Evolutionary conservation across 805 yeast species (phyloP).

Genomic region (Zygosaccharomyces pseudorouxii): DNA sequence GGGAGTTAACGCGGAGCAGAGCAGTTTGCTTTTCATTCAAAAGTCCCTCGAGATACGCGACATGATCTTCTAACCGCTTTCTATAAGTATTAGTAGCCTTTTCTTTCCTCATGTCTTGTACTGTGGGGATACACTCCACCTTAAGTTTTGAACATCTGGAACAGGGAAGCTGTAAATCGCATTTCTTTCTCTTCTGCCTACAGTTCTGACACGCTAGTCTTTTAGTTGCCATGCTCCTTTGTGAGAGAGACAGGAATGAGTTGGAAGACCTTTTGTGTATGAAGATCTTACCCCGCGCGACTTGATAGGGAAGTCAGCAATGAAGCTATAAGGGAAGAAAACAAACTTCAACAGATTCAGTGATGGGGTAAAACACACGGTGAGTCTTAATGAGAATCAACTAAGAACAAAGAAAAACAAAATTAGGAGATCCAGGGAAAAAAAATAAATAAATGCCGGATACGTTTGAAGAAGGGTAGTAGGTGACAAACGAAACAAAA

Average conservation of each 20-base stretch:
- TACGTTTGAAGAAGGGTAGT: neutral
- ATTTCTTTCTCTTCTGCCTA: constrained; percentile 33
- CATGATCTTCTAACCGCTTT: constrained; percentile 31
- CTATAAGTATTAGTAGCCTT: constrained; percentile 44
- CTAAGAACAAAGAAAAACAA: too few relatives aligned
- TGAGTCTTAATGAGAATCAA: too few relatives aligned
- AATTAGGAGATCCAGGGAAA: too few relatives aligned
- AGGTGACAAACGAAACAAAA: neutral
- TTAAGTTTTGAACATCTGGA: constrained; percentile 39
- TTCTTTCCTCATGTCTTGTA: constrained; percentile 41
- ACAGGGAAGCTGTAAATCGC: constrained; percentile 43
- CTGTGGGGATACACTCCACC: constrained; percentile 39
- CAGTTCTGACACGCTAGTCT: constrained; percentile 15
- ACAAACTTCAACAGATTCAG: too few relatives aligned
- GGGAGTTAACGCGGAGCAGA: neutral
- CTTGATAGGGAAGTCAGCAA: too few relatives aligned
- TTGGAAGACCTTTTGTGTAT: neutral
- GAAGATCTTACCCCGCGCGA: neutral
- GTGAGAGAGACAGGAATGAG: neutral
- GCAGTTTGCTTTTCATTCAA: constrained; percentile 4
- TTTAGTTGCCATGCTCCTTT: neutral
- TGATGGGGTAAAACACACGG: too few relatives aligned
- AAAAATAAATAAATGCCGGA: neutral
- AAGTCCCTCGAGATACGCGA: constrained; percentile 14
- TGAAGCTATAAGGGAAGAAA: too few relatives aligned